Evolutionary conservation across 2,329 filamentous ascomycete genomes (phyloP).

Genomic region (Diaporthe sp.): DNA sequence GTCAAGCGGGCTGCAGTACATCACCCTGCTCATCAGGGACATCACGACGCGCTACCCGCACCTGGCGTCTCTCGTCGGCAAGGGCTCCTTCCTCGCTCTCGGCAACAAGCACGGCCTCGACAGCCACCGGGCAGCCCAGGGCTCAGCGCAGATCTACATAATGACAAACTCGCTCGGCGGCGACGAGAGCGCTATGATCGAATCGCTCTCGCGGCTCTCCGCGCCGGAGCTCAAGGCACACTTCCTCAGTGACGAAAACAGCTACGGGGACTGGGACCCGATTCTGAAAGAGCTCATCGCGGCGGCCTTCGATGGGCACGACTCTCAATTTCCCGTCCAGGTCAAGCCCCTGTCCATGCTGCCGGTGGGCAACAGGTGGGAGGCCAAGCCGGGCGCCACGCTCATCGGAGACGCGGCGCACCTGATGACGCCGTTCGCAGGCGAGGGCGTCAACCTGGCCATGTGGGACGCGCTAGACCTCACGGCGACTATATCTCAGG

Average conservation of each 20-base stretch:
- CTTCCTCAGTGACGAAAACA: constrained; percentile 43
- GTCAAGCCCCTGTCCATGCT: constrained; percentile 54
- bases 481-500: constrained; percentile 48
- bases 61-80: constrained; percentile 55
- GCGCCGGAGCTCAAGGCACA: constrained; percentile 40
- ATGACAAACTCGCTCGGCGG: constrained; percentile 47
- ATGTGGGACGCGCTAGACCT: constrained; percentile 65
- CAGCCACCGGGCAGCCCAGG: constrained; percentile 49
- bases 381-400: constrained; percentile 56
- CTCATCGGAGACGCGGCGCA: constrained; percentile 70
- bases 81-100: constrained; percentile 53
- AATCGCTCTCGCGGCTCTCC: constrained; percentile 38
- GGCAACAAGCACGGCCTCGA: constrained; percentile 54
- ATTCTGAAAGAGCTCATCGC: constrained; percentile 48
- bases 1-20: constrained; percentile 55
- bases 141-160: constrained; percentile 50
- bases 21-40: constrained; percentile 53
- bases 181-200: constrained; percentile 37
- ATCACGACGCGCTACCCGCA: constrained; percentile 53
- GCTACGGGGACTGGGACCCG: constrained; percentile 47
- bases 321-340: constrained; percentile 40
- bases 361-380: constrained; percentile 59
- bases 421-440: constrained; percentile 64
- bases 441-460: constrained; percentile 67
- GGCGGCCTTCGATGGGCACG: constrained; percentile 47